Evolutionary conservation across 208 protist species (phyloP).

Genomic region (Wallacemonas rigidus): DNA sequence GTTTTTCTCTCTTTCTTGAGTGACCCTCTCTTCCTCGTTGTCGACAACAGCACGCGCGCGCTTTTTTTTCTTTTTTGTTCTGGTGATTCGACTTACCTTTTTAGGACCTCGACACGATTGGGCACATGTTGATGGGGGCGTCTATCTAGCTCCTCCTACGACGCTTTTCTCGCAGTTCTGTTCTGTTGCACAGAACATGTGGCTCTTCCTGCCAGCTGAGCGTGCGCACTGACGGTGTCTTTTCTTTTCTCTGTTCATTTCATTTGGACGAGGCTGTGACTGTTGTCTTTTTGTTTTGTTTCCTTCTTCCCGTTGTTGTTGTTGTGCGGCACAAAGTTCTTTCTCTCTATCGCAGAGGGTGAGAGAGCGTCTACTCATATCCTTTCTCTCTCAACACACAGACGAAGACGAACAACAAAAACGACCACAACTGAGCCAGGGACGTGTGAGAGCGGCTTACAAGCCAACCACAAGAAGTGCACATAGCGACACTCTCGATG

Average conservation of each 20-base stretch:
- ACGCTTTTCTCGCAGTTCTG: slow-evolving; percentile 1
- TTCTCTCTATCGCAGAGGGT: too few relatives aligned
- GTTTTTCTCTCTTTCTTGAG: slow-evolving; percentile 12
- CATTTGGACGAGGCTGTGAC: slow-evolving; percentile 2
- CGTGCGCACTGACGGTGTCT: not conserved
- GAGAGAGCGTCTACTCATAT: too few relatives aligned
- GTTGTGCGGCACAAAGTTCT: too few relatives aligned
- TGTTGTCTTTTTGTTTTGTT: slow-evolving; percentile 10
- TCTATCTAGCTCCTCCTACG: not conserved
- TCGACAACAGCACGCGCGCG: not conserved
- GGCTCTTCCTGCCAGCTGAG: not conserved
- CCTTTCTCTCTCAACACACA: too few relatives aligned
- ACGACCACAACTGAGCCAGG: too few relatives aligned
- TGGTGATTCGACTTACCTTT: too few relatives aligned
- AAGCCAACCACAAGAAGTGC: too few relatives aligned
- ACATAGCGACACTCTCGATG: too few relatives aligned
- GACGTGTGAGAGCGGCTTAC: too few relatives aligned
- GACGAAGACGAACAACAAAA: too few relatives aligned
- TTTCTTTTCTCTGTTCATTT: slow-evolving; percentile 6
- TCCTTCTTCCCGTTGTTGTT: slow-evolving; percentile 7
- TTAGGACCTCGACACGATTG: slow-evolving; percentile 3
- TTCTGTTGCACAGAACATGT: not conserved
- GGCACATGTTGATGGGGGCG: too few relatives aligned
- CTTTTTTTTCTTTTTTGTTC: too few relatives aligned
- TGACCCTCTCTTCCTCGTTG: not conserved